Evolutionary conservation across 768 basidiomycete species (phyloP).

Genomic region (Naganishia vishniacii): DNA sequence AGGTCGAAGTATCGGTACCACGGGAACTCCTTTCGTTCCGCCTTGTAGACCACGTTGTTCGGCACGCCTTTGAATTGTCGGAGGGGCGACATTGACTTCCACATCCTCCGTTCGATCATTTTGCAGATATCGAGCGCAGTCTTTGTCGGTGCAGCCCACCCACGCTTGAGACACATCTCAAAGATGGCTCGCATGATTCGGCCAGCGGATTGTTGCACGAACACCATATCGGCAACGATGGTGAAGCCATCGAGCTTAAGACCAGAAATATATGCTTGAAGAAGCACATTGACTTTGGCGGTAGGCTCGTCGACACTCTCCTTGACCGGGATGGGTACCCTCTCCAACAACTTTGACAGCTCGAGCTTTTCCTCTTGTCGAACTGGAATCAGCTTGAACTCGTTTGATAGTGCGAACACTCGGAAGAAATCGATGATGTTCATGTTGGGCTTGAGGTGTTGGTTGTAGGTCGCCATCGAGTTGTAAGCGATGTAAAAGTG

Average conservation of each 20-base stretch:
- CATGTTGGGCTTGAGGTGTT: slow-evolving; percentile 83
- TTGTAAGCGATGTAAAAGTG: slow-evolving; percentile 92
- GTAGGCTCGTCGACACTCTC: slow-evolving; percentile 93
- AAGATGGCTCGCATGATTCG: slow-evolving; percentile 93
- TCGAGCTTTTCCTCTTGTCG: slow-evolving; percentile 71
- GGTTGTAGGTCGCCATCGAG: slow-evolving; percentile 95
- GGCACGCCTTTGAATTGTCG: slow-evolving; percentile 93
- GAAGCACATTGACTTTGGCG: slow-evolving; percentile 91
- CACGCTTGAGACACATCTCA: slow-evolving; percentile 93
- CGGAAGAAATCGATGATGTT: slow-evolving; percentile 83
- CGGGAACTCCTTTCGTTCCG: slow-evolving; percentile 96
- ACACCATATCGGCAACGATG: slow-evolving; percentile 61
- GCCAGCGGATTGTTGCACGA: slow-evolving; percentile 94
- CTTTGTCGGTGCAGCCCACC: slow-evolving; percentile 93
- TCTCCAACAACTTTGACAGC: slow-evolving; percentile 78
- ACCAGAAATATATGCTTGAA: slow-evolving; percentile 90
- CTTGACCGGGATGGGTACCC: slow-evolving; percentile 95
- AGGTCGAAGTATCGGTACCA: slow-evolving; percentile 98
- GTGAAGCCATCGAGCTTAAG: slow-evolving; percentile 79
- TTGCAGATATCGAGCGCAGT: slow-evolving; percentile 90
- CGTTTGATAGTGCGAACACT: slow-evolving; percentile 89
- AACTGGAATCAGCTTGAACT: slow-evolving; percentile 83
- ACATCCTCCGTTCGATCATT: slow-evolving; percentile 78
- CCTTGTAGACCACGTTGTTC: slow-evolving; percentile 70
- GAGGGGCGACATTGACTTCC: slow-evolving; percentile 95